These are phyloP conservation scores for Trichophyton benhamiae DNA, from an alignment of 2,329 filamentous ascomycete genomes.

Conservation along the genomic window DNA sequence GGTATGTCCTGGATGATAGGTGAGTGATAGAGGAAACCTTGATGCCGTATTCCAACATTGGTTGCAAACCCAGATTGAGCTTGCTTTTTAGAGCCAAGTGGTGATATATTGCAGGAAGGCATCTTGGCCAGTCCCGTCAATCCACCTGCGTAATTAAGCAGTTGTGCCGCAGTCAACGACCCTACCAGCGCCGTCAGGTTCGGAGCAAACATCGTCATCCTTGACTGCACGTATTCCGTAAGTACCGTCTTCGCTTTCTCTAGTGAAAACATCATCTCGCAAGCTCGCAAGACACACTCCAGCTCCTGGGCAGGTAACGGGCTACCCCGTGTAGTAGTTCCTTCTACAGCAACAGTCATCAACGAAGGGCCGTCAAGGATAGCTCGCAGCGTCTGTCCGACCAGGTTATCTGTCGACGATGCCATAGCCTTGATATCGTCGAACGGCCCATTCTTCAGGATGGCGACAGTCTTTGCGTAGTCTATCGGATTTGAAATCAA, in stretches of 20 bases:
- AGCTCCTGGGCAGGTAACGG: constrained; percentile 67
- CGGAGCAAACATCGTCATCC: constrained; percentile 91
- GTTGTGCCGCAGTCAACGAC: constrained; percentile 81
- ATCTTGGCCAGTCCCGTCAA: constrained; percentile 81
- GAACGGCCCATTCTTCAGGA: constrained; percentile 84
- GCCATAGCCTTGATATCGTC: constrained; percentile 74
- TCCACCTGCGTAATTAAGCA: constrained; percentile 90
- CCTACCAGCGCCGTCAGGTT: constrained; percentile 86
- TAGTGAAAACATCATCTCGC: constrained; percentile 76
- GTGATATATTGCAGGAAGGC: constrained; percentile 81
- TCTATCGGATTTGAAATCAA: constrained; percentile 85
- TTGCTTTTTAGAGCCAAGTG: constrained; percentile 80
- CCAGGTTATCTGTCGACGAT: constrained; percentile 62
- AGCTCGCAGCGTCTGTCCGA: constrained; percentile 61
- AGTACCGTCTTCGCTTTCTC: constrained; percentile 77
- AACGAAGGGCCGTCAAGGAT: constrained; percentile 79
- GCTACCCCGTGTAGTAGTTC: constrained; percentile 73
- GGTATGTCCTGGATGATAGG: constrained; percentile 77
- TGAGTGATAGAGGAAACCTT: constrained; percentile 87
- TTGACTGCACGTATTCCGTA: constrained; percentile 88
- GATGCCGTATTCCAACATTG: constrained; percentile 79
- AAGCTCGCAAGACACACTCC: constrained; percentile 60
- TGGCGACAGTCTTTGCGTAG: constrained; percentile 88
- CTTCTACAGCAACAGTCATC: constrained; percentile 94
- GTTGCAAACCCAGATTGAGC: constrained; percentile 74